These are phyloP conservation scores for Trametopsis cervina DNA, from an alignment of 768 basidiomycete species.

Conservation along the genomic window DNA sequence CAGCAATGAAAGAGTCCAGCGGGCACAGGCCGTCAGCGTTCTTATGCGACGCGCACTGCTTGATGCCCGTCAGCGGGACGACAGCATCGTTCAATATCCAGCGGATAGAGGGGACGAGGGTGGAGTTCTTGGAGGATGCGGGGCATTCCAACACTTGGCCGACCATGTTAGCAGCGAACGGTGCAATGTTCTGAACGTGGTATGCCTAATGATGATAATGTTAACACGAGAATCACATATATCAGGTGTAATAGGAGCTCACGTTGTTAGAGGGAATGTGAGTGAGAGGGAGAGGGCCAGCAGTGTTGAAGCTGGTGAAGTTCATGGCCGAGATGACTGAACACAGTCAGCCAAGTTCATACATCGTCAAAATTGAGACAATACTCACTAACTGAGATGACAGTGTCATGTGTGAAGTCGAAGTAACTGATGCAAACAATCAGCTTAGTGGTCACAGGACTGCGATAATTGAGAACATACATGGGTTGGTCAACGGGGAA, in stretches of 20 bases:
- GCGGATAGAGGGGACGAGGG: slow-evolving; percentile 52
- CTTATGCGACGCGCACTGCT: slow-evolving; percentile 51
- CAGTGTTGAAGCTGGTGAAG: slow-evolving; percentile 59
- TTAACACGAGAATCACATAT: background rate
- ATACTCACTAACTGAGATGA: slow-evolving; percentile 57
- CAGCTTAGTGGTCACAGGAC: slow-evolving; percentile 76
- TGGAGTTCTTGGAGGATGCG: slow-evolving; percentile 7
- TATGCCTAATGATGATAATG: slow-evolving; percentile 43
- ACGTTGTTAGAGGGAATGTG: slow-evolving; percentile 66
- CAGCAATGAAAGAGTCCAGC: slow-evolving; percentile 59
- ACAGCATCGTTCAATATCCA: slow-evolving; percentile 86
- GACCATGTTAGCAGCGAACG: background rate
- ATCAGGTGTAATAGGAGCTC: slow-evolving; percentile 36
- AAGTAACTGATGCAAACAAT: slow-evolving; percentile 76
- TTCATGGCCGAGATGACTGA: slow-evolving; percentile 80
- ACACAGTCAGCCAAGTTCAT: slow-evolving; percentile 59
- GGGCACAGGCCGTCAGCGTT: slow-evolving; percentile 64
- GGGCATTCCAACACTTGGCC: slow-evolving; percentile 23
- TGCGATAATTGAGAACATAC: slow-evolving; percentile 86
- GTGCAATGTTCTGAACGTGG: background rate
- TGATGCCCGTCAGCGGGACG: slow-evolving; percentile 69
- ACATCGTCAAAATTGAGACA: slow-evolving; percentile 59
- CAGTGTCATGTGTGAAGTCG: slow-evolving; percentile 86
- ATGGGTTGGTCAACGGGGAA: slow-evolving; percentile 56
- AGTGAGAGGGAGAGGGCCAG: slow-evolving; percentile 69